Evolutionary conservation across 148 eudicot species (phyloP).

Genomic region (Hydrangea macrophylla): DNA sequence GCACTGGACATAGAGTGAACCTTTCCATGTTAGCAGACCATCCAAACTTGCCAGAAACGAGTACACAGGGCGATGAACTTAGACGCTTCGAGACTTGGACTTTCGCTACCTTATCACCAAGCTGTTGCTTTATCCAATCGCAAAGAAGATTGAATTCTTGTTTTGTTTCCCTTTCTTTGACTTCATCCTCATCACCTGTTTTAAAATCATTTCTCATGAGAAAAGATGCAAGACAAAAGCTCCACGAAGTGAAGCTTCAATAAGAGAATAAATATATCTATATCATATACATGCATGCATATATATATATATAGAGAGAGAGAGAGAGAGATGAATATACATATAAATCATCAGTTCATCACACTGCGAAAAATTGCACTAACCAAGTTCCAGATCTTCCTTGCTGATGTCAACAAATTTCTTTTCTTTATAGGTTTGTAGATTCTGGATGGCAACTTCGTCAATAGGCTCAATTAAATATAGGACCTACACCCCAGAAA

Average conservation of each 20-base stretch:
- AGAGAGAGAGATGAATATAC: too few relatives aligned
- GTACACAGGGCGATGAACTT: slow-evolving; percentile 94
- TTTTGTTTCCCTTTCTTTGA: slow-evolving; percentile 80
- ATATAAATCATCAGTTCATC: too few relatives aligned
- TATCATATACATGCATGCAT: too few relatives aligned
- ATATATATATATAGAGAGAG: too few relatives aligned
- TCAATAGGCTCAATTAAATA: slow-evolving; percentile 92
- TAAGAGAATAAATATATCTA: too few relatives aligned
- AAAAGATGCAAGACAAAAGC: slow-evolving; percentile 4
- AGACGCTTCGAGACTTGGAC: slow-evolving; percentile 94
- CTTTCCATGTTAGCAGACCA: slow-evolving; percentile 99
- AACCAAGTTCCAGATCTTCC: slow-evolving; percentile 98
- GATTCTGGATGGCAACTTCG: slow-evolving; percentile 93
- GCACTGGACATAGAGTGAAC: slow-evolving; percentile 25
- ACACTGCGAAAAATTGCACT: slow-evolving; percentile 13
- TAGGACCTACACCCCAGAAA: slow-evolving; percentile 38
- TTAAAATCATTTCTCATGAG: neutral
- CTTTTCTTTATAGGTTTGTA: slow-evolving; percentile 94
- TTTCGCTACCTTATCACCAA: slow-evolving; percentile 98
- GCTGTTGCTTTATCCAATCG: slow-evolving; percentile 99
- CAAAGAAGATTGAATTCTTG: slow-evolving; percentile 88
- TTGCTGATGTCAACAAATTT: slow-evolving; percentile 99
- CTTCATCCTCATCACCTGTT: slow-evolving; percentile 90
- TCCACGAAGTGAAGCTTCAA: neutral
- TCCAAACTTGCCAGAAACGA: slow-evolving; percentile 97